Conservation (phyloP, 345 rosid species). For the Pugionium dolabratum region DNA sequence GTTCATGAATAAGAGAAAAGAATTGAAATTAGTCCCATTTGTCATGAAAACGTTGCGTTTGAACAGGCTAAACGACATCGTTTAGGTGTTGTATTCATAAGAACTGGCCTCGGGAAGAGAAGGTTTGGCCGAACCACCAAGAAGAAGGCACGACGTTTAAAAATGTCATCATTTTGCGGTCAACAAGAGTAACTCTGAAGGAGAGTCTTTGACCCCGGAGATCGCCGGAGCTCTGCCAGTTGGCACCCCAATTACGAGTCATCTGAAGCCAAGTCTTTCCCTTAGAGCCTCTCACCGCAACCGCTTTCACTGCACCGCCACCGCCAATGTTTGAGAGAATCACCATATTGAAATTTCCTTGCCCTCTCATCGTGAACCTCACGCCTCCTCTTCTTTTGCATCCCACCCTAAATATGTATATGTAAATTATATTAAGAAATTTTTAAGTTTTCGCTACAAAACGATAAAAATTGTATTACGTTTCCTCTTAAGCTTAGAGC, state of each 20-base stretch:
- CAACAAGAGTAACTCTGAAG: slow-evolving; percentile 58
- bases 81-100: slow-evolving; percentile 19
- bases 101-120: slow-evolving; percentile 62
- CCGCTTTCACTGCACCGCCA: slow-evolving; percentile 62
- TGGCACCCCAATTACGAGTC: slow-evolving; percentile 77
- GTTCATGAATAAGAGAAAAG: background rate
- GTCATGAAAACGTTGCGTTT: no score
- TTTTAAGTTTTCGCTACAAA: background rate
- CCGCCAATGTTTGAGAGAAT: slow-evolving; percentile 77
- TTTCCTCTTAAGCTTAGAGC: no score
- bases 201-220: slow-evolving; percentile 58
- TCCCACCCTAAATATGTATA: slow-evolving; percentile 45
- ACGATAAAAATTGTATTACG: no score
- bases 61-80: background rate
- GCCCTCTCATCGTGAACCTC: slow-evolving; percentile 75
- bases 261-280: slow-evolving; percentile 56
- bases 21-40: slow-evolving; percentile 1
- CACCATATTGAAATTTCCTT: slow-evolving; percentile 68
- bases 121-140: slow-evolving; percentile 83
- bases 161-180: slow-evolving; percentile 52
- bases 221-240: slow-evolving; percentile 70
- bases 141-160: slow-evolving; percentile 60
- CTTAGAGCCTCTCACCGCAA: slow-evolving; percentile 66
- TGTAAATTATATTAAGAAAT: background rate
- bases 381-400: slow-evolving; percentile 83